phyloP scores from a whole-genome alignment of 305 asterid species.

The Fraxinus velutina region DNA sequence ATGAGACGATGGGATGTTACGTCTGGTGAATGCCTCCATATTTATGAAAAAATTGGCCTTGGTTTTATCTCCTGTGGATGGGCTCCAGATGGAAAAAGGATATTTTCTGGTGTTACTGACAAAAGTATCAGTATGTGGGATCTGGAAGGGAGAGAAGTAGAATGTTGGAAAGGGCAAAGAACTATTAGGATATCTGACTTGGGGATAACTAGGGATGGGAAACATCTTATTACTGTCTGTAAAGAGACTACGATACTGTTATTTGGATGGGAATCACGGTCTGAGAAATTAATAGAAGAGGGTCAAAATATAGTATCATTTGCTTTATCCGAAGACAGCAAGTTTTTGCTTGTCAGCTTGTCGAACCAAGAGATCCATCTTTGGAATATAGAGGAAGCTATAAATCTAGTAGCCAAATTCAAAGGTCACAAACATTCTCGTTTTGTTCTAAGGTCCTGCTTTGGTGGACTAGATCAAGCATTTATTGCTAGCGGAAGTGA shows the following conservation, averaged over 20 bases:
- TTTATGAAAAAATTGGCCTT: slow-evolving; percentile 49
- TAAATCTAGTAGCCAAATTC: slow-evolving; percentile 49
- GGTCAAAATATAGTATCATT: slow-evolving; percentile 64
- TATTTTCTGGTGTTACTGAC: slow-evolving; percentile 66
- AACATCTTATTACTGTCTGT: slow-evolving; percentile 63
- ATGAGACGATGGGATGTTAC: slow-evolving; percentile 72
- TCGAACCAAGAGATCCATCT: slow-evolving; percentile 65
- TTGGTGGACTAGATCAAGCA: slow-evolving; percentile 72
- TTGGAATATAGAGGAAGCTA: slow-evolving; percentile 58
- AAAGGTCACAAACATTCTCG: slow-evolving; percentile 77
- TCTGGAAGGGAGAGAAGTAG: slow-evolving; percentile 68
- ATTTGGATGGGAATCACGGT: slow-evolving; percentile 57
- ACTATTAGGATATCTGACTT: slow-evolving; percentile 57
- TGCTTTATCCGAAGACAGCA: slow-evolving; percentile 65
- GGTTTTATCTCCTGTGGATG: slow-evolving; percentile 81
- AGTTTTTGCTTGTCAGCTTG: slow-evolving; percentile 68
- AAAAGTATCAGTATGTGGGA: slow-evolving; percentile 82
- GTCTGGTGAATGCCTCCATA: slow-evolving; percentile 61
- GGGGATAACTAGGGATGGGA: slow-evolving; percentile 55
- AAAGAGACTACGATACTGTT: slow-evolving; percentile 49
- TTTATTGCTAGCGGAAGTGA: slow-evolving; percentile 90
- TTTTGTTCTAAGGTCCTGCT: slow-evolving; percentile 66
- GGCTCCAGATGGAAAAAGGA: slow-evolving; percentile 65
- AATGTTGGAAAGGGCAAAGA: slow-evolving; percentile 64
- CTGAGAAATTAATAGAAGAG: slow-evolving; percentile 61